Conservation (phyloP, 208 protist species). For the Leishmania aethiopica region DNA sequence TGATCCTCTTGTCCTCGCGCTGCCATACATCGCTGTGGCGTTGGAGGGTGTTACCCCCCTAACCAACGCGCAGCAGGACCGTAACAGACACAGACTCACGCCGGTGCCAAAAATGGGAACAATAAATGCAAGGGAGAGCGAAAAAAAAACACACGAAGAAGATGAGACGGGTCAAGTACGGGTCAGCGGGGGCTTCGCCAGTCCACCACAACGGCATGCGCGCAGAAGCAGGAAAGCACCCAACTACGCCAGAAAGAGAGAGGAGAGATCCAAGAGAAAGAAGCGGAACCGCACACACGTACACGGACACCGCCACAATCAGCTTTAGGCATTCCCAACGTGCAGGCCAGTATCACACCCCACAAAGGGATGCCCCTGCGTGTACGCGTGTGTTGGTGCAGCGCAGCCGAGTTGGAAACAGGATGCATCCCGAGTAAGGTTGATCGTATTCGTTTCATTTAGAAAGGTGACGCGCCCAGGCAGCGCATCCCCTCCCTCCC, state of each 20-base stretch:
- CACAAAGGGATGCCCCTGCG: neutral
- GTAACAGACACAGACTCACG: neutral
- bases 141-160: no score
- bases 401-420: neutral
- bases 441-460: neutral
- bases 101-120: neutral
- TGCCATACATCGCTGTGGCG: neutral
- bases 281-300: neutral
- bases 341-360: neutral
- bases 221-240: neutral
- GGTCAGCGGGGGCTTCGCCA: neutral
- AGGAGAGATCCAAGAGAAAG: neutral
- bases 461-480: neutral
- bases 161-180: neutral
- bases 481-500: neutral
- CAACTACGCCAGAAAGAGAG: neutral
- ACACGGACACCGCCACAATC: neutral
- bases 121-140: neutral
- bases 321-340: neutral
- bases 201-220: neutral
- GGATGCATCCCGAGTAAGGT: neutral
- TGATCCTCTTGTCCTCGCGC: neutral
- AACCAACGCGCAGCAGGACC: neutral
- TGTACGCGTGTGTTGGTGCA: neutral
- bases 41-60: conserved; percentile 4